phyloP scores from a whole-genome alignment of 176 grass and related monocot species.

The Guadua angustifolia region DNA sequence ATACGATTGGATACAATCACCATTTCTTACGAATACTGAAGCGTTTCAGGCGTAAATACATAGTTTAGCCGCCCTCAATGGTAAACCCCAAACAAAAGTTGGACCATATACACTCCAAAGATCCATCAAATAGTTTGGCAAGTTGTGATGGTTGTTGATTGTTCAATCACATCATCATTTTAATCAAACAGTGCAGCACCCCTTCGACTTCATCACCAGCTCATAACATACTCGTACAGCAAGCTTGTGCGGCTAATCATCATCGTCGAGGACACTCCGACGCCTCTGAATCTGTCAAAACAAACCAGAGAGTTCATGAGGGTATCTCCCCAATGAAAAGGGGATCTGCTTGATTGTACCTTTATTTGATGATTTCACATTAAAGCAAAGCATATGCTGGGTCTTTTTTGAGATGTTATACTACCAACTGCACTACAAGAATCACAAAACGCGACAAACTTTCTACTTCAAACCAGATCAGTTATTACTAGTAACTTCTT shows the following conservation, averaged over 20 bases:
- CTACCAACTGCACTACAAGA: background rate
- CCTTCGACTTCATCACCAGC: background rate
- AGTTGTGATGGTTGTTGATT: slow-evolving; percentile 9
- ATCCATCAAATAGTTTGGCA: background rate
- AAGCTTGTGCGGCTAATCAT: slow-evolving; percentile 58
- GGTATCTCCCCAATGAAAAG: background rate
- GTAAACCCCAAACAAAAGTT: slow-evolving; percentile 13
- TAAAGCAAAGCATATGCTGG: background rate
- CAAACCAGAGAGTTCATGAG: background rate
- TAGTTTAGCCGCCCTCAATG: background rate
- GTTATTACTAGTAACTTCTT: background rate
- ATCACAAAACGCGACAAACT: background rate
- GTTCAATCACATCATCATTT: background rate
- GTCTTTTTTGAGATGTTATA: background rate
- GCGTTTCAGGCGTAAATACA: background rate
- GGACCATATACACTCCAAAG: slow-evolving; percentile 35
- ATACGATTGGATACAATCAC: background rate
- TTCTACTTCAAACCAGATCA: background rate
- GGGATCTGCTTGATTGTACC: background rate
- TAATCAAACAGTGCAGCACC: slow-evolving; percentile 8
- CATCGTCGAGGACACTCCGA: slow-evolving; percentile 77
- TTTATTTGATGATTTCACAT: background rate
- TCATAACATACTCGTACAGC: background rate
- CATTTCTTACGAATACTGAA: background rate
- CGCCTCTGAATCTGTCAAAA: slow-evolving; percentile 82